Evolutionary conservation across 345 rosid species (phyloP).

Genomic region (Stellera chamaejasme): DNA sequence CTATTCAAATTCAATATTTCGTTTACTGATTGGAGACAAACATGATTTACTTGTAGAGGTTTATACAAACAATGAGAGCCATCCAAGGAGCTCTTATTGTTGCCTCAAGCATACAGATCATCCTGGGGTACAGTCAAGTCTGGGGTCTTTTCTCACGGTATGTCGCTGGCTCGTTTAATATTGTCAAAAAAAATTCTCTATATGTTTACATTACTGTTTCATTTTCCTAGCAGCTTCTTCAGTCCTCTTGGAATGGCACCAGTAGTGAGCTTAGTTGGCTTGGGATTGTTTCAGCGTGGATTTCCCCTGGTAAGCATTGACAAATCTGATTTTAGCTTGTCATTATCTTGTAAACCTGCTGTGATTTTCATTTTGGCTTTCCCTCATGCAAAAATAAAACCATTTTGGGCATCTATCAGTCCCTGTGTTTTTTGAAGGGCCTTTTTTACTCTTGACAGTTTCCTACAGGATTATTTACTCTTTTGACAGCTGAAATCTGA

Average conservation of each 20-base stretch:
- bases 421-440: too few relatives aligned
- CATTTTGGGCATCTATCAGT: too few relatives aligned
- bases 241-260: slow-evolving; percentile 92
- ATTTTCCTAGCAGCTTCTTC: slow-evolving; percentile 48
- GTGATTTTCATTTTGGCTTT: too few relatives aligned
- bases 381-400: too few relatives aligned
- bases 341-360: too few relatives aligned
- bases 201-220: not conserved
- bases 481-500: too few relatives aligned
- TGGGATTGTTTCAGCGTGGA: slow-evolving; percentile 83
- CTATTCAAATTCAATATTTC: slow-evolving; percentile 5
- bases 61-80: slow-evolving; percentile 83
- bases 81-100: slow-evolving; percentile 89
- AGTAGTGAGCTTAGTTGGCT: slow-evolving; percentile 87
- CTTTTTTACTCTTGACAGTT: too few relatives aligned
- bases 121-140: slow-evolving; percentile 81
- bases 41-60: slow-evolving; percentile 69
- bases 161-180: not conserved
- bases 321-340: not conserved
- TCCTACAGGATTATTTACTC: too few relatives aligned
- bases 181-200: not conserved
- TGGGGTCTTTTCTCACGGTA: slow-evolving; percentile 94
- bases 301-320: slow-evolving; percentile 61
- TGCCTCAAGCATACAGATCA: slow-evolving; percentile 82
- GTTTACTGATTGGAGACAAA: slow-evolving; percentile 26